Base-by-base conservation (phyloP, 352 stramenopile species). In the Vaucheria bursata region DNA sequence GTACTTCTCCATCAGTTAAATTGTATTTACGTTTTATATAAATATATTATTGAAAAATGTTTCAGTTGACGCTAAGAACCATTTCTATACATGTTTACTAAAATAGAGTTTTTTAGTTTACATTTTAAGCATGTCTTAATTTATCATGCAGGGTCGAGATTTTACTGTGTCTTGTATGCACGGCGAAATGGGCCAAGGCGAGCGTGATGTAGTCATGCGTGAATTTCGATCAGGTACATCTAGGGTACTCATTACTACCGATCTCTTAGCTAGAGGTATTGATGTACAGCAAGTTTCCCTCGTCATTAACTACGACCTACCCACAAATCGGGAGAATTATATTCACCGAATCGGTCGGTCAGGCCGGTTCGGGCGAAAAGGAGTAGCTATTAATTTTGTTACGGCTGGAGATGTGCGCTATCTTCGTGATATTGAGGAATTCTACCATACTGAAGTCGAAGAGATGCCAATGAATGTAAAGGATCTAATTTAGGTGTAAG, bases 111-210 rank as follows among this genome's bases (percentile, higher is more conserved):
- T n/a, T n/a, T n/a, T n/a, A n/a, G n/a, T n/a, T n/a, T n/a, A n/a
- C n/a, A n/a, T n/a, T n/a, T n/a, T n/a, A n/a, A n/a, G n/a, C n/a
- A n/a, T n/a, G n/a, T n/a, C n/a, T n/a, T n/a, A n/a, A n/a, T n/a
- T n/a, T n/a, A n/a, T n/a, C n/a, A n/a, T n/a, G n/a, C 33, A 81
- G 71, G 92, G 94, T 81, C 94, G 95, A 85, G 94, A 99, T 85
- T 99, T 99, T 82, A 99, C 95, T 52, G 96, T 99, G 50, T 98
- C 94, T 52, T 94, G 94, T 85, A 99, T 99, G 95, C 97, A 99
- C 89, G 96, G 96, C 86, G 96, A 99, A 87, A 99, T 99, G 95
- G 94, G 98, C 84, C 95, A 99, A 88, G 88, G 92, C 73, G 95
- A 99, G 87, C 95, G 97, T 90, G 95, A 99, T 86, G 96, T 97